phyloP scores from a whole-genome alignment of 1,284 basidiomycete species.

The Irpex sp. region DNA sequence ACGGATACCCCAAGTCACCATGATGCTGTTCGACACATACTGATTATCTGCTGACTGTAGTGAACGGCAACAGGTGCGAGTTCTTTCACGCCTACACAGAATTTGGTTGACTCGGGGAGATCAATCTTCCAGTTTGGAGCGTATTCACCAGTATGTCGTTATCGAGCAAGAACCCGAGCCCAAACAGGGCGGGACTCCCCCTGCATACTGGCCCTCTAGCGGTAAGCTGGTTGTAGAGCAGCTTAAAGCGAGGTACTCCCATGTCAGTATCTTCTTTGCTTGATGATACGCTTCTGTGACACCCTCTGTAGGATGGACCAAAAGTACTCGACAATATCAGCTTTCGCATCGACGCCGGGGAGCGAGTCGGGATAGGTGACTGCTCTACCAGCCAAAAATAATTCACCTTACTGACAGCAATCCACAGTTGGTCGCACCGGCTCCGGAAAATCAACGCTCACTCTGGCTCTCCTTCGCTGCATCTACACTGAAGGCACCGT shows the following conservation, averaged over 20 bases:
- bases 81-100: neutral
- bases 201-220: slow-evolving; percentile 9
- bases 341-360: slow-evolving; percentile 46
- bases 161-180: slow-evolving; percentile 10
- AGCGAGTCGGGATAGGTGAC: slow-evolving; percentile 46
- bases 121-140: neutral
- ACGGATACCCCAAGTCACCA: slow-evolving; percentile 16
- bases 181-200: slow-evolving; percentile 1
- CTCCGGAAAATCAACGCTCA: slow-evolving; percentile 60
- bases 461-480: slow-evolving; percentile 36
- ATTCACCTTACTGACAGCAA: neutral
- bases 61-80: slow-evolving; percentile 3
- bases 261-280: neutral
- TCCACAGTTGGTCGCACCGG: slow-evolving; percentile 68
- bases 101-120: neutral
- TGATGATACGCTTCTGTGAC: neutral
- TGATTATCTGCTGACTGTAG: neutral
- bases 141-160: slow-evolving; percentile 7
- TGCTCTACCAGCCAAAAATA: neutral
- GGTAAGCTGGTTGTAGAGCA: slow-evolving; percentile 5
- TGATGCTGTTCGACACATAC: neutral
- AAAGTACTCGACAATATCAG: slow-evolving; percentile 44
- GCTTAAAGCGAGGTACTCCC: slow-evolving; percentile 5
- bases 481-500: slow-evolving; percentile 42
- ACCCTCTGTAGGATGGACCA: slow-evolving; percentile 28